A percentile compares a stretch with the other conserved stretches of the same genome.
phyloP scores from a whole-genome alignment of 495 filamentous ascomycete species.

The Schizothecium vesticola region DNA sequence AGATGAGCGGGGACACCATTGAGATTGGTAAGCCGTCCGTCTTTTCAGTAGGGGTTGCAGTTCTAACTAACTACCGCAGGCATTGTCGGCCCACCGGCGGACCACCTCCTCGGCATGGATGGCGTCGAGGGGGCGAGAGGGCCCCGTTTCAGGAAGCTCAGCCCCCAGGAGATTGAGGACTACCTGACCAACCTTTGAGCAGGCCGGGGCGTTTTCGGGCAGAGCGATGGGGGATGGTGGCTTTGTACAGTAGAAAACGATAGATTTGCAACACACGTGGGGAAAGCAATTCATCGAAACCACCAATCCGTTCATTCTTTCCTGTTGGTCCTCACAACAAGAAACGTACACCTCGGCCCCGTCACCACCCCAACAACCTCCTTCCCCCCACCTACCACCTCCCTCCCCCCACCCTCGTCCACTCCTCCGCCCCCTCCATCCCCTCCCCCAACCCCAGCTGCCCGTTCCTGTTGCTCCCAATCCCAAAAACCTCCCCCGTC shows the following conservation, averaged over 20 bases:
- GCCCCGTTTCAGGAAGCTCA: slow-evolving; percentile 92
- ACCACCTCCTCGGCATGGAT: slow-evolving; percentile 87
- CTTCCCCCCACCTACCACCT: slow-evolving; percentile 22
- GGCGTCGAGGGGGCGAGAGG: slow-evolving; percentile 86
- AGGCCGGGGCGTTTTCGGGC: slow-evolving; percentile 7
- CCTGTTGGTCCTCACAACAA: slow-evolving; percentile 29
- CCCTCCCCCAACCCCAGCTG: slow-evolving; percentile 48
- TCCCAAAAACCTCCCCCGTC: slow-evolving; percentile 47
- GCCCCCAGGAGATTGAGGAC: slow-evolving; percentile 96
- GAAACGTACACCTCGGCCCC: slow-evolving; percentile 42
- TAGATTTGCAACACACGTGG: slow-evolving; percentile 24
- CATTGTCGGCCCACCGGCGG: slow-evolving; percentile 90
- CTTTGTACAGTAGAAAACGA: slow-evolving; percentile 39
- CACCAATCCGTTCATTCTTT: neutral
- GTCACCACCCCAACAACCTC: slow-evolving; percentile 38
- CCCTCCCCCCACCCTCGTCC: slow-evolving; percentile 29
- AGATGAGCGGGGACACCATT: slow-evolving; percentile 98
- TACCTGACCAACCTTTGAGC: slow-evolving; percentile 91
- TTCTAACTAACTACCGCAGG: slow-evolving; percentile 54
- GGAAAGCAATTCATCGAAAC: slow-evolving; percentile 14
- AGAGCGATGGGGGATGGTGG: neutral
- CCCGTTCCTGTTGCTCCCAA: slow-evolving; percentile 52
- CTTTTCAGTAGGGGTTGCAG: slow-evolving; percentile 8
- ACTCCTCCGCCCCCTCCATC: slow-evolving; percentile 15
- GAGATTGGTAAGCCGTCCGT: slow-evolving; percentile 72